These are phyloP conservation scores for Boletus subparvulus DNA, from an alignment of 768 basidiomycete genomes.

Conservation along the genomic window DNA sequence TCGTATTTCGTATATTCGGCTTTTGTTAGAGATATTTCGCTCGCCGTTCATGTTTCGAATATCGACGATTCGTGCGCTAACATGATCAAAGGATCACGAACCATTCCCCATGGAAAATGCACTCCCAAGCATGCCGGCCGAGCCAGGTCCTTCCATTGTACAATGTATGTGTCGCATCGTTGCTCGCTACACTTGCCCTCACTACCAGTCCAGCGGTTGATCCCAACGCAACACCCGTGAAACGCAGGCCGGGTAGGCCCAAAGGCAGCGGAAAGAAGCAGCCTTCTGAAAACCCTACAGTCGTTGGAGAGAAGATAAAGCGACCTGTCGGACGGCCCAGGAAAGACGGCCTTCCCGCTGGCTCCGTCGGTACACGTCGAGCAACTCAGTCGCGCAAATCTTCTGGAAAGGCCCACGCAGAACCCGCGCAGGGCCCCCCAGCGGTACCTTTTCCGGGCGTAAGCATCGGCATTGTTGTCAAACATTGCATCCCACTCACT, in stretches of 20 bases:
- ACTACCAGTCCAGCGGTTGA: slow-evolving; percentile 22
- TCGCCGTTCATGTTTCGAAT: slow-evolving; percentile 20
- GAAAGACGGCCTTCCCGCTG: slow-evolving; percentile 80
- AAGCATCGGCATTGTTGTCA: not conserved
- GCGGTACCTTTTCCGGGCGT: slow-evolving; percentile 35
- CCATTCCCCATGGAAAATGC: slow-evolving; percentile 24
- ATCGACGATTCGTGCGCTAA: slow-evolving; percentile 22
- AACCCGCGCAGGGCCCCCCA: slow-evolving; percentile 22
- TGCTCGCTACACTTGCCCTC: slow-evolving; percentile 2
- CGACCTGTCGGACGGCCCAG: slow-evolving; percentile 79
- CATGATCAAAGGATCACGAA: slow-evolving; percentile 23
- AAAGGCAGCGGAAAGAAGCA: slow-evolving; percentile 80
- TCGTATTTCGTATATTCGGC: slow-evolving; percentile 36
- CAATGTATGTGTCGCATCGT: slow-evolving; percentile 18
- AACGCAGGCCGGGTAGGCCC: slow-evolving; percentile 73
- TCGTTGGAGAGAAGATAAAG: slow-evolving; percentile 56
- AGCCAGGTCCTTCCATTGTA: slow-evolving; percentile 28
- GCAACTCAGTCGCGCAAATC: slow-evolving; percentile 42
- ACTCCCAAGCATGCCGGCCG: slow-evolving; percentile 27
- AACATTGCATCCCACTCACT: not conserved
- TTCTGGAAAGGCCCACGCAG: slow-evolving; percentile 28
- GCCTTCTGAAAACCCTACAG: slow-evolving; percentile 37
- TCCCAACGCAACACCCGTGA: slow-evolving; percentile 39
- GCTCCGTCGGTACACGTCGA: slow-evolving; percentile 55
- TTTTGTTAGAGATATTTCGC: slow-evolving; percentile 32